Base-by-base conservation (phyloP, 1,284 basidiomycete species). In the Meira nashicola region DNA sequence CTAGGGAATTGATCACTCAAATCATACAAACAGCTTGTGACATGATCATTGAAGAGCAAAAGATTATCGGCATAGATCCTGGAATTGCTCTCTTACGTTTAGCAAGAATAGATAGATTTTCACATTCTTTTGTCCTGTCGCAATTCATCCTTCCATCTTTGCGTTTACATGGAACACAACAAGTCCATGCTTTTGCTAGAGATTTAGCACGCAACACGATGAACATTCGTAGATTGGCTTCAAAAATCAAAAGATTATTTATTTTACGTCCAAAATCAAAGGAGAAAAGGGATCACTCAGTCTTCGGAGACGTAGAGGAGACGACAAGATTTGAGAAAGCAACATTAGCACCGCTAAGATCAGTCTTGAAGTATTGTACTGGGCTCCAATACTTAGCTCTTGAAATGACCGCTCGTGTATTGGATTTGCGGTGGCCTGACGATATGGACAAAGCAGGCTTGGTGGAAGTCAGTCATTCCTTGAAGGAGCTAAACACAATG, bases 401-500 rank as follows among this genome's bases (percentile, higher is more conserved):
- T 7, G 50, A 53, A n/a, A 39, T 39, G 38, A n/a, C 50, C 8
- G 50, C 50, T n/a, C 23, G 50, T 17, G 50, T 53, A 14, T 25
- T 53, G 14, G 50, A 53, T 25, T 17, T 17, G 5, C 19, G 50
- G 7, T 23, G 19, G 17, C 12, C n/a, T 37, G 28, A 41, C 23
- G 28, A 37, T 17, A 14, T 33, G 19, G 28, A 41, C 15, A 14
- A 15, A 19, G 19, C 12, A 25, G 21, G 14, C 3, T 6, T 17
- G 48, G 11, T 12, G 12, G 19, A 19, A 23, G 12, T 53, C 4
- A 33, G 15, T 8, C 12, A 12, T 12, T 53, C 50, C 5, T 23
- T 53, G 28, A 41, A 53, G 37, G 50, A 53, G 37, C 37, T 53
- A 39, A 25, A 23, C 28, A 53, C 50, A 15, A 17, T 53, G 28